Base-by-base conservation (phyloP, 192 early-diverging fungal species). In the Phlyctochytrium arcticum region DNA sequence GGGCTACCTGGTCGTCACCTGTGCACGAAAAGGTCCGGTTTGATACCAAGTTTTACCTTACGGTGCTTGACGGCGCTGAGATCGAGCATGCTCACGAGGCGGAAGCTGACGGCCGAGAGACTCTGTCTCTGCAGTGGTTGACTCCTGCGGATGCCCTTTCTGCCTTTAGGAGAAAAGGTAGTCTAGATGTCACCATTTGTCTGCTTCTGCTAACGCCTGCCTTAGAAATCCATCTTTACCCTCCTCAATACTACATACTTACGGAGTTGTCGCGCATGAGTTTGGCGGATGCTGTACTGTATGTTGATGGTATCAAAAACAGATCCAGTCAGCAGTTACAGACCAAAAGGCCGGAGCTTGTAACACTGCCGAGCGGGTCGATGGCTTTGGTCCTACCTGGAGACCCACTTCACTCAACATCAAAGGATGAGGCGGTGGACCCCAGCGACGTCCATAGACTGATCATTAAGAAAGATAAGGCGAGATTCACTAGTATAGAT, bases 1-100 rank as follows among this genome's bases (percentile, higher is more conserved):
- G 86, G 70, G 75, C 83, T 8, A 82, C 83, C 48, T 90, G 88
- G 86, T 79, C 86, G 42, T 86, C 85, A 3, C 88, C 88, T 6
- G 62, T 67, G 0, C 36, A 72, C 7, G 81, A 85, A 54, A 60
- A 79, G 44, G 75, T 75, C 34, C 74, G 88, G 10, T 90, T 83
- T 65, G 76, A 84, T 44, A 87, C 86, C n/a, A 79, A 76, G 8
- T 90, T 90, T 54, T 90, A 78, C 56, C 61, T 90, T 24, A 80
- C 88, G 0, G 71, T 83, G 6, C 33, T 89, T 8, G 64, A 84
- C 51, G 66, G 73, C 5, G 33, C 72, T 9, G 68, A 63, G 33
- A 62, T 68, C 46, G 60, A 70, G 35, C 36, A 26, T 6, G 33
- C 4, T 17, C n/a, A 36, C 5, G 54, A 60, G 21, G 27, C 15